Percentiles rank a stretch among this genome's conserved stretches.
Conservation (phyloP, 805 yeast genomes). For the Pichia rugopelliculosa region DNA sequence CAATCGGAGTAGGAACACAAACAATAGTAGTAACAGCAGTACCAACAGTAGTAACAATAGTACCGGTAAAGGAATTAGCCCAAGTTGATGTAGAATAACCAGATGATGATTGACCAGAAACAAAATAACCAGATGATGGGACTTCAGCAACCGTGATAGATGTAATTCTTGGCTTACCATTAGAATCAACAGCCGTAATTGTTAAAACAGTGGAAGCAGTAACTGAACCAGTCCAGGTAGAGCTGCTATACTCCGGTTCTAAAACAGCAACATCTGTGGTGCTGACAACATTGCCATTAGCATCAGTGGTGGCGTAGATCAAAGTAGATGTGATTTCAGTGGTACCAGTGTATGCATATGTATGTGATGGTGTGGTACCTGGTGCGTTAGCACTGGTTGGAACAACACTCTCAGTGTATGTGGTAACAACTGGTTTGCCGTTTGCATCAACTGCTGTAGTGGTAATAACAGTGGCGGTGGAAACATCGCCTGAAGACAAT, state of each 20-base stretch:
- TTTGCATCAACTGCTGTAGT: background rate
- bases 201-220: background rate
- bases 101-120: background rate
- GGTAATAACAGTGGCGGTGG: background rate
- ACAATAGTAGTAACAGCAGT: background rate
- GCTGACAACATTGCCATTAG: background rate
- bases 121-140: background rate
- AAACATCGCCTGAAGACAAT: background rate
- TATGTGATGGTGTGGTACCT: background rate
- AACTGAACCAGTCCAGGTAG: background rate
- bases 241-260: background rate
- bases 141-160: background rate
- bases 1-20: background rate
- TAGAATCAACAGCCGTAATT: background rate
- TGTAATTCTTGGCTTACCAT: background rate
- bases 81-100: background rate
- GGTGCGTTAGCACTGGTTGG: background rate
- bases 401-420: background rate
- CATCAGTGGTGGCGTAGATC: background rate
- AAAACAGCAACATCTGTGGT: background rate
- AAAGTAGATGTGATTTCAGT: background rate
- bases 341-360: background rate
- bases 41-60: background rate
- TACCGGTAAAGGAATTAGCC: background rate
- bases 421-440: background rate